Conservation (phyloP, 2,329 filamentous ascomycete species). For the Fusarium luffae region DNA sequence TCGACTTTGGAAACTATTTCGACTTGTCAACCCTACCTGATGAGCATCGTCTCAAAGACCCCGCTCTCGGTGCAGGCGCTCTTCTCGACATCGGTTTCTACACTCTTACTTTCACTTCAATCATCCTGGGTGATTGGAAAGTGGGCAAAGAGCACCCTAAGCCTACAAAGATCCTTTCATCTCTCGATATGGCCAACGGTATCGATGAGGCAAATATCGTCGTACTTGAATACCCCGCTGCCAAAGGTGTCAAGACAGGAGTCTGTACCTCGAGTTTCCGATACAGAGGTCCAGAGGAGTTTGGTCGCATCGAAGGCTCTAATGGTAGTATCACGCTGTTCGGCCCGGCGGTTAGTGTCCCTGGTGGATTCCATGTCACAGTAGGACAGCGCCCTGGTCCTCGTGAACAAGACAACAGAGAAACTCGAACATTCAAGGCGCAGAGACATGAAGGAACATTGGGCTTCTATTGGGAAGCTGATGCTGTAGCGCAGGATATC, state of each 20-base stretch:
- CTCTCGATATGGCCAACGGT: constrained; percentile 16
- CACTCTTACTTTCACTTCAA: constrained; percentile 13
- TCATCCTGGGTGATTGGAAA: constrained; percentile 23
- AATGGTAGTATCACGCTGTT: constrained; percentile 14
- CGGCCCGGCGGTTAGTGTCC: constrained; percentile 18
- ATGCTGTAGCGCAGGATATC: constrained; percentile 22
- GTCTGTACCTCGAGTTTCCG: constrained; percentile 23
- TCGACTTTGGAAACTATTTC: constrained; percentile 30
- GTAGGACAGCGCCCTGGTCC: constrained; percentile 1
- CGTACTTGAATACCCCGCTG: constrained; percentile 8
- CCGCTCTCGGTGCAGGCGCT: constrained; percentile 20
- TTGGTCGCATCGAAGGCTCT: constrained; percentile 14
- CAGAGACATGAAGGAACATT: constrained; percentile 13
- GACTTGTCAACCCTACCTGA: neutral
- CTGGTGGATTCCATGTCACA: constrained; percentile 14
- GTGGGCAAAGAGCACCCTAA: constrained; percentile 19
- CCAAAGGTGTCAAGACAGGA: constrained; percentile 12
- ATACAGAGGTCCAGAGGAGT: constrained; percentile 8
- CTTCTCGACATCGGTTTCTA: constrained; percentile 21
- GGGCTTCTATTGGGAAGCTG: constrained; percentile 28
- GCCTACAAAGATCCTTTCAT: constrained; percentile 1
- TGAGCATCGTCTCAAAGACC: constrained; percentile 22
- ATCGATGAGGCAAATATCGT: constrained; percentile 13
- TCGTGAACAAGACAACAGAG: neutral
- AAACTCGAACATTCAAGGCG: constrained; percentile 13